Evolutionary conservation across 352 stramenopile genomes (phyloP).

Genomic region (Globisporangium rhizosaccharum): DNA sequence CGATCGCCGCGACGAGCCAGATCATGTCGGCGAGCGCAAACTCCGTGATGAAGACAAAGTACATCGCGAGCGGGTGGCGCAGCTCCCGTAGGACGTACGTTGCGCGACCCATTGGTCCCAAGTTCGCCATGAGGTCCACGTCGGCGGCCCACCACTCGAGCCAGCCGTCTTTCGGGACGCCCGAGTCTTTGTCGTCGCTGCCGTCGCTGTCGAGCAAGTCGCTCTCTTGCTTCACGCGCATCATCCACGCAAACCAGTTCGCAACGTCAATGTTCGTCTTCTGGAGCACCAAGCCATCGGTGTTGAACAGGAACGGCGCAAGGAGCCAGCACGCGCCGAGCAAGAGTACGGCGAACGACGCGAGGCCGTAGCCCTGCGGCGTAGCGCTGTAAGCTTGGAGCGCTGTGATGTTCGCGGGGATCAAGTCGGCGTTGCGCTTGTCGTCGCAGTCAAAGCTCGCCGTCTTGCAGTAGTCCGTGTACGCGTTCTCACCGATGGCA

Average conservation of each 20-base stretch:
- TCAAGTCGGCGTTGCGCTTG: constrained; percentile 27
- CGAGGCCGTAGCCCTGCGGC: constrained; percentile 73
- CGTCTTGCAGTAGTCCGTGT: constrained; percentile 41
- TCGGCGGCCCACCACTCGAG: constrained; percentile 70
- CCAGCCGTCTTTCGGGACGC: constrained; percentile 64
- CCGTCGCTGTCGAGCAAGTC: constrained; percentile 26
- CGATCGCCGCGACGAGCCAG: constrained; percentile 46
- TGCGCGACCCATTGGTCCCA: constrained; percentile 60
- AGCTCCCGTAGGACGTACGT: constrained; percentile 81
- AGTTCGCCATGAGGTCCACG: constrained; percentile 60
- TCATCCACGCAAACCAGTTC: constrained; percentile 87
- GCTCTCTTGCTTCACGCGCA: constrained; percentile 44
- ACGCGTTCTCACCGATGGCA: constrained; percentile 45
- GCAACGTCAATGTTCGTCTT: constrained; percentile 79
- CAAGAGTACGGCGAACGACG: constrained; percentile 79
- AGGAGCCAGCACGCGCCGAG: constrained; percentile 80
- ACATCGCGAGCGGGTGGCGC: constrained; percentile 71
- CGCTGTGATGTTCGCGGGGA: constrained; percentile 66
- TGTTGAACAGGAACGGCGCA: constrained; percentile 86
- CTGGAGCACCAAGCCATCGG: constrained; percentile 78
- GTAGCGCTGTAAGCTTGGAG: constrained; percentile 46
- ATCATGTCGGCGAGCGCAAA: constrained; percentile 45
- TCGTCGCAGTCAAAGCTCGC: constrained; percentile 38
- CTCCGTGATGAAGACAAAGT: constrained; percentile 75
- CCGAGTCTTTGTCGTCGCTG: constrained; percentile 20